Conservation (phyloP, 164 flowering plant species). For the Dillenia suffruticosa region DNA sequence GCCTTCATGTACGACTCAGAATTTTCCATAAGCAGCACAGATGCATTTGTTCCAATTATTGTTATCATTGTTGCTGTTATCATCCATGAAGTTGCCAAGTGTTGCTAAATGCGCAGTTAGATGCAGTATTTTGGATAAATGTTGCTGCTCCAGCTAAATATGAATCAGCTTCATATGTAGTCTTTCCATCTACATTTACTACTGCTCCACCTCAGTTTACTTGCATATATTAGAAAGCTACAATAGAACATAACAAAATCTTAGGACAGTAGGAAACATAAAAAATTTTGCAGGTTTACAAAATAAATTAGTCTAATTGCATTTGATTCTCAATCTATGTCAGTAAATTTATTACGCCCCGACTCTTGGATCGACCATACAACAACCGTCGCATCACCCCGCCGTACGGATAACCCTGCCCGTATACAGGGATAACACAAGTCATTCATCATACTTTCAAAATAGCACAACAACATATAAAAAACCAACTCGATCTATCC, state of each 20-base stretch:
- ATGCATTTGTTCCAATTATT: constrained; percentile 18
- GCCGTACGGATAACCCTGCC: too few species aligned
- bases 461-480: too few species aligned
- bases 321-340: too few species aligned
- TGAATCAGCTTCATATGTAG: constrained; percentile 27
- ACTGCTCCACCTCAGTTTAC: constrained; percentile 56
- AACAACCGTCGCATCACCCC: too few species aligned
- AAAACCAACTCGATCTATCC: too few species aligned
- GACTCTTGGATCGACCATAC: too few species aligned
- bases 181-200: constrained; percentile 15
- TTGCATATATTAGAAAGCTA: constrained; percentile 24
- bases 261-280: too few species aligned
- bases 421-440: too few species aligned
- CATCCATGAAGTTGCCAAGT: constrained; percentile 60
- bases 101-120: constrained; percentile 58
- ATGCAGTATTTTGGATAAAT: constrained; percentile 8
- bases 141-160: constrained; percentile 22
- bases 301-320: too few species aligned
- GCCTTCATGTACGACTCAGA: constrained; percentile 37
- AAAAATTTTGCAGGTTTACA: too few species aligned
- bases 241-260: not conserved
- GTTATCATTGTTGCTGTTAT: constrained; percentile 8
- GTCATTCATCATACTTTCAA: too few species aligned
- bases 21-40: constrained; percentile 19
- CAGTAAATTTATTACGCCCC: too few species aligned